Evolutionary conservation across 202 grass and related monocot species (phyloP), one percentile per base, ranked within the genome.

Genomic region (Miscanthus sacchariflorus): DNA sequence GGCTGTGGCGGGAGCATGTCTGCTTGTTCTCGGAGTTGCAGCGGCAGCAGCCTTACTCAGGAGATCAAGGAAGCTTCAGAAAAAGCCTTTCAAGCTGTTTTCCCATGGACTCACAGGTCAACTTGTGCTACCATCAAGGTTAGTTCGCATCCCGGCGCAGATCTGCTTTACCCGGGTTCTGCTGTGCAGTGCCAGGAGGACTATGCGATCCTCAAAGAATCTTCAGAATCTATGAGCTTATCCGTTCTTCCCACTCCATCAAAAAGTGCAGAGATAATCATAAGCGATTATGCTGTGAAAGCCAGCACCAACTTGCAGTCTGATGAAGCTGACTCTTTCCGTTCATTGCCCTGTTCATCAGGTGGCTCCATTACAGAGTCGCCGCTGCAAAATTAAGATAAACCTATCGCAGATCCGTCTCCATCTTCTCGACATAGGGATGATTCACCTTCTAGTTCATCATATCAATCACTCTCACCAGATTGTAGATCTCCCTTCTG

Each of bases 121-220:
- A 76, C 93, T 33, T 25, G 86, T 59, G 61, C 84, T 15, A 87
- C 84, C 48, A 87, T 84, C 74, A 95, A 95, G 91, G 91, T 95
- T 25, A 95, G 93, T 91, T 95, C 90, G 18, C 91, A 95, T 70
- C 89, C 93, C 23, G 54, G 89, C 50, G 87, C 86, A 70, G 84
- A 91, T 83, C 61, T 81, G 36, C 83, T 89, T 23, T 83, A 68
- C 83, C 50, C 87, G 9, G 89, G 83, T 89, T 89, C 88, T 82
- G 58, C 44, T 49, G 70, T 76, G 64, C 84, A 88, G 2, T 89
- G 76, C 70, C 87, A 83, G 9, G 81, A 89, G 33, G 87, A 65
- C 30, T 58, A 87, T 36, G 21, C 67, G 0, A 76, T 24, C 36
- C 5, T 81, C 43, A 65, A 78, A 30, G 86, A 54, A 67, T 68